Base-by-base conservation (phyloP, 805 yeast genomes). In the Cyberlindnera americana region DNA sequence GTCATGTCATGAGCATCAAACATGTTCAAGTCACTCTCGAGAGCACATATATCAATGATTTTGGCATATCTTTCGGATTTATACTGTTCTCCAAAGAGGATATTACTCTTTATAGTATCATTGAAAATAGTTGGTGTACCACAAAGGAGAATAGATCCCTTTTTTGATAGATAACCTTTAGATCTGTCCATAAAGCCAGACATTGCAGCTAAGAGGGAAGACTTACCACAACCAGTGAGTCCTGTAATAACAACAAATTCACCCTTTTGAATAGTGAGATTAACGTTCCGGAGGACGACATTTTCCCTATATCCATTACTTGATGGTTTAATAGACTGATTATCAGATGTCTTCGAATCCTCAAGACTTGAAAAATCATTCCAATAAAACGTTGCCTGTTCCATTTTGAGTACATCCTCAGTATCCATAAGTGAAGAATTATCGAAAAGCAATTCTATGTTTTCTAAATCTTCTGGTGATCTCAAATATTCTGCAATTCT, bases 51-150 rank as follows among this genome's bases (percentile, higher is more conserved):
- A 32, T 77, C 74, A 14, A 90, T 62, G 0, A 93, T 89, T 46
- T 71, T 70, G 26, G 78, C 72, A 63, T 90, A 90, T 53, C 86
- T 86, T 4, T 72, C 82, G 7, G 81, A 71, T 52, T 90, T 96
- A 59, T 67, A 85, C 48, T 72, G 77, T 53, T 79, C 83, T 11
- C 97, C 97, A 64, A 89, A 90, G 31, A 87, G 60, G 55, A 90
- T 84, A 57, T 90, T 90, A 18, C 89, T 96, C 52, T 75, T 81
- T 5, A 91, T 88, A 3, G 93, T 72, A 21, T 95, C 96, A 57
- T 91, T 91, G 81, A 86, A 81, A 46, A 91, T 86, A 96, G 97
- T 90, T 2, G 98, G 90, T 19, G 66, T 67, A 23, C 64, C 43
- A 66, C 78, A 64, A 18, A 74, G 52, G 28, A 76, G 52, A 5